These are phyloP conservation scores for Aspergillus cejpii DNA, from an alignment of 2,329 filamentous ascomycete genomes.

Conservation along the genomic window DNA sequence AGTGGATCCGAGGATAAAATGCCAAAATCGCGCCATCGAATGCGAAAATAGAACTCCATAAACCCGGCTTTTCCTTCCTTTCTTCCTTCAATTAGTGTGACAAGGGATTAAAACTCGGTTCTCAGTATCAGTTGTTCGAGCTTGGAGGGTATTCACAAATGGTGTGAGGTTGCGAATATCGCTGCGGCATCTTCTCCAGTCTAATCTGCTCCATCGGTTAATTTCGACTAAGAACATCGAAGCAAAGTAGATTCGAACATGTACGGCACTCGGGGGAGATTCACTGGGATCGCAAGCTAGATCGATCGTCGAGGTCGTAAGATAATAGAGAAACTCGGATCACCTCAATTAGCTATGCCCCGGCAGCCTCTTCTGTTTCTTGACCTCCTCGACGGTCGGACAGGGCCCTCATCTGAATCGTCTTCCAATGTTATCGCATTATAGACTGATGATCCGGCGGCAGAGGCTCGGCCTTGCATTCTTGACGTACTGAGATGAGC, in stretches of 20 bases:
- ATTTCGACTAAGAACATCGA: no score
- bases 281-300: no score
- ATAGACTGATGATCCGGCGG: constrained; percentile 16
- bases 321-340: not conserved
- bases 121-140: no score
- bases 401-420: constrained; percentile 27
- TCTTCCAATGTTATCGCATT: constrained; percentile 25
- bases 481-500: not conserved
- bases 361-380: constrained; percentile 14
- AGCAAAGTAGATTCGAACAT: no score
- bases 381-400: constrained; percentile 19
- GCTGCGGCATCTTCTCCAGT: no score
- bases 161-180: no score
- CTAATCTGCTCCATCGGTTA: no score
- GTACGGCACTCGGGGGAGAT: no score
- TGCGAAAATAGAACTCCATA: not conserved
- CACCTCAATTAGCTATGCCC: constrained; percentile 1
- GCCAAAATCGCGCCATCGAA: not conserved
- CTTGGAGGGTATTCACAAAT: no score
- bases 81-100: not conserved
- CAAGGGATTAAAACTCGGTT: no score
- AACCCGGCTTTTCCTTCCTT: not conserved
- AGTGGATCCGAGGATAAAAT: not conserved
- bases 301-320: not conserved
- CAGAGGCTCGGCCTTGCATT: not conserved